Percentiles rank a stretch among this genome's conserved stretches.
Evolutionary conservation across 352 stramenopile genomes (phyloP).

Genomic region (Pythium rishiriense): DNA sequence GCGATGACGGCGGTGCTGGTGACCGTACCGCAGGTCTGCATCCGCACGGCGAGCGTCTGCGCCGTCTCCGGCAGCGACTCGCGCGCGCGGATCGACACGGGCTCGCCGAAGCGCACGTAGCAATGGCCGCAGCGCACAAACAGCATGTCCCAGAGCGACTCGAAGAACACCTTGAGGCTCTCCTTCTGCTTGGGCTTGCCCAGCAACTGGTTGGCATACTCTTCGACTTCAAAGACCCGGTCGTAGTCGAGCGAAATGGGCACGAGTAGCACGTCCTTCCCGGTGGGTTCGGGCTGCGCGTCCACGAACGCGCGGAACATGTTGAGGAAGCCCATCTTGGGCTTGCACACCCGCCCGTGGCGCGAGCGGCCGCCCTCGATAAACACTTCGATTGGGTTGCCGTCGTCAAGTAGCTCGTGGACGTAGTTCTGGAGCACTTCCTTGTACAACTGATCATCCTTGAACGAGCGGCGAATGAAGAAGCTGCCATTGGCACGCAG

Average conservation of each 20-base stretch:
- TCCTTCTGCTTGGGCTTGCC: conserved; percentile 87
- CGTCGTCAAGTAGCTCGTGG: conserved; percentile 75
- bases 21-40: conserved; percentile 76
- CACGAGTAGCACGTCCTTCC: conserved; percentile 60
- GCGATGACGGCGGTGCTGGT: conserved; percentile 76
- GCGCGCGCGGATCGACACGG: conserved; percentile 53
- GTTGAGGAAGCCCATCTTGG: conserved; percentile 65
- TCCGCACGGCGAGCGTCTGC: conserved; percentile 54
- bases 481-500: conserved; percentile 87
- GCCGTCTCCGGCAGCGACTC: conserved; percentile 52
- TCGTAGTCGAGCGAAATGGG: conserved; percentile 90
- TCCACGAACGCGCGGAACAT: conserved; percentile 74
- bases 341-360: conserved; percentile 75
- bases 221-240: conserved; percentile 85
- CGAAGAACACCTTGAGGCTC: conserved; percentile 67
- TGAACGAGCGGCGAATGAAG: conserved; percentile 88
- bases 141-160: conserved; percentile 72
- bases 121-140: conserved; percentile 76
- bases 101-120: conserved; percentile 84
- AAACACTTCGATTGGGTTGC: conserved; percentile 88
- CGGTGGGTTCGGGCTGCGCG: conserved; percentile 17
- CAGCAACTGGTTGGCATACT: conserved; percentile 86
- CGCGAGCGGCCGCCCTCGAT: conserved; percentile 86
- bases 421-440: conserved; percentile 86
- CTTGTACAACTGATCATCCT: conserved; percentile 75